Evolutionary conservation across 1,139 yeast species (phyloP), one percentile per base, ranked within the genome.

Genomic region (Saccharomyces hybrid): DNA sequence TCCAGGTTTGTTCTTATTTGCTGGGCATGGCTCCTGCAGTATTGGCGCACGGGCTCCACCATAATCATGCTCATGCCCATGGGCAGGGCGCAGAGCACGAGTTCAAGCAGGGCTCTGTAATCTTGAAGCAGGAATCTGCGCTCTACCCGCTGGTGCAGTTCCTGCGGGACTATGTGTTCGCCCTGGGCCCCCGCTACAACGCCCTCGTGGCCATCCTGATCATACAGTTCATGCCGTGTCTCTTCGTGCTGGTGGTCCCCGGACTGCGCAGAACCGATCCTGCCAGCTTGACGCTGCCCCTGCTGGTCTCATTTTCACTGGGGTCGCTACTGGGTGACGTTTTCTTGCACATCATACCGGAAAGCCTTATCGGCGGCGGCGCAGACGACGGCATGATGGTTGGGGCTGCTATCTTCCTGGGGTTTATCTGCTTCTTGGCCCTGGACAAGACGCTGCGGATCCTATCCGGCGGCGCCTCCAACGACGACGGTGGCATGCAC

Each of bases 301-400:
- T 78, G 32, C 67, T 84, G 55, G 86, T 83, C 2, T 75, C 86
- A 48, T 84, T 84, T 71, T 89, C 90, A 16, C 76, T 82, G 49
- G 91, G 91, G 48, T 86, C 88, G 1, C 70, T 84, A 41, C 69
- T 85, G 34, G 90, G 90, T 47, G 89, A 84, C 64, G 81, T 84
- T 4, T 82, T 84, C 58, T 64, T 84, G 53, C 89, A 84, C 65
- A 64, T 84, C 56, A 67, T 84, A 48, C 90, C 90, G 2, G 86
- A 83, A 65, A 57, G 62, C 7, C 63, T 58, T 29, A 46, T 52
- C 7, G 48, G 53, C 16, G 31, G 52, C 7, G 48, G 27, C 34
- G 53, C 47, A 3, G 7, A 46, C 26, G 52, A 55, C 12, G 50
- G 9, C 31, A 24, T 42, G 32, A 21, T 9, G 44, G 31, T 55